Base-by-base conservation (phyloP, 2,329 filamentous ascomycete species). In the Claviceps fusiformis region DNA sequence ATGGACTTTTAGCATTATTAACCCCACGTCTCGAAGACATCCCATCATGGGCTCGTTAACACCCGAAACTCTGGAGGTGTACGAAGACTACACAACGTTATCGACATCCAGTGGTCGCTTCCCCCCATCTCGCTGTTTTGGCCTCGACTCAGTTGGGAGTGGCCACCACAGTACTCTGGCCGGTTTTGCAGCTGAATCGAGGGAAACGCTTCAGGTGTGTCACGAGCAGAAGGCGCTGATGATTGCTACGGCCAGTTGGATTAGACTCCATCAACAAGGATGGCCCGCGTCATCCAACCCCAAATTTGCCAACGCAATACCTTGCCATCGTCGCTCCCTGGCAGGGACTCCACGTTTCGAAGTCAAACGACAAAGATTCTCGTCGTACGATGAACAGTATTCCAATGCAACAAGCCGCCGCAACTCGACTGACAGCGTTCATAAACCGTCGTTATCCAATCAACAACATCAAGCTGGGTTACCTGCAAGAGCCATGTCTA, bases 1-100 rank as follows among this genome's bases (percentile, higher is more conserved):
- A 64, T 91, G 84, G 71, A 88, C 82, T 9, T 92, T 92, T 65
- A 89, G 85, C 70, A 81, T 89, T 58, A 83, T 92, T 62, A 81
- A 86, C 61, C 80, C 86, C 0, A 77, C 78, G 50, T 80, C 79
- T 9, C 76, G 85, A 39, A 80, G 84, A 13, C 87, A 92, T 64
- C 87, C 88, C 5, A 80, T 91, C 62, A 78, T 91, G 70, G 87
- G 85, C 0, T 81, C 77, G 2, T 73, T 92, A 48, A 83, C 79
- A 3, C 76, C 76, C 13, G 74, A 75, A 5, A 79, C 76, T 13
- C 77, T 92, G 35, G 82, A 88, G 52, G 79, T 92, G 50, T 79
- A 82, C 57, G 83, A 91, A 60, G 75, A 74, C 3, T 91, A 89
- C 65, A 79, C 74, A 5, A 76, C 78, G 0, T 71, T 82, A 33